A percentile compares a stretch with the other conserved stretches of the same genome.
Conservation (phyloP, 2,329 filamentous ascomycete genomes). For the Cytospora mali region DNA sequence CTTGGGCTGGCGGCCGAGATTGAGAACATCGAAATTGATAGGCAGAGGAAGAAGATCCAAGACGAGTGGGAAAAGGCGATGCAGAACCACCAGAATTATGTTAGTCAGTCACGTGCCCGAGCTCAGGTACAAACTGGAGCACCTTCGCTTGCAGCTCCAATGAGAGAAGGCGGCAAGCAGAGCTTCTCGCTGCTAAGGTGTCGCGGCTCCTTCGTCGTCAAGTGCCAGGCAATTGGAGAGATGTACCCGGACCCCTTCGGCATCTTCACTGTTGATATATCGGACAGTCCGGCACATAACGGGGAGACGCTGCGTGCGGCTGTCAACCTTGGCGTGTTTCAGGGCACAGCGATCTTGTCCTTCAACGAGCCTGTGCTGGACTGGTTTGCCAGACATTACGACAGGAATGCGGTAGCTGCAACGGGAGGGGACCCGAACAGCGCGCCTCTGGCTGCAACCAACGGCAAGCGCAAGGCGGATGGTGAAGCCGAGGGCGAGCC, state of each 20-base stretch:
- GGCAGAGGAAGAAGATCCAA: neutral
- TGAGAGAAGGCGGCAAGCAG: neutral
- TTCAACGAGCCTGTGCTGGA: neutral
- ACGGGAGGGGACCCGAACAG: neutral
- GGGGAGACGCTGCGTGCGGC: neutral
- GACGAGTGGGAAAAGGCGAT: constrained; percentile 3
- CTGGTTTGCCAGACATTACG: constrained; percentile 1
- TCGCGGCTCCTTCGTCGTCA: constrained; percentile 5
- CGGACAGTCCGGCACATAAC: neutral
- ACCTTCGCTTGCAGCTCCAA: neutral
- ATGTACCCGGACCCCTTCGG: neutral
- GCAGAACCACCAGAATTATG: neutral
- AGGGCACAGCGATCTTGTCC: neutral
- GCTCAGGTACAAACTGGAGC: neutral
- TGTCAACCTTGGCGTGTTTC: constrained; percentile 5
- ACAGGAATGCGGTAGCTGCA: neutral
- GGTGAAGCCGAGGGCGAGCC: neutral
- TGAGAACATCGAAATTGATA: neutral
- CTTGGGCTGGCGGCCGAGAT: constrained; percentile 5
- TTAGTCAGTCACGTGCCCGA: neutral
- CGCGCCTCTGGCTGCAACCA: neutral
- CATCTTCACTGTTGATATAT: neutral
- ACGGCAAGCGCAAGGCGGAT: constrained; percentile 1
- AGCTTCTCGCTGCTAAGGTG: neutral
- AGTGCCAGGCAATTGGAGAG: neutral